These are phyloP conservation scores for Rhodotorula sp. DNA, from an alignment of 1,284 basidiomycete species.

Conservation along the genomic window DNA sequence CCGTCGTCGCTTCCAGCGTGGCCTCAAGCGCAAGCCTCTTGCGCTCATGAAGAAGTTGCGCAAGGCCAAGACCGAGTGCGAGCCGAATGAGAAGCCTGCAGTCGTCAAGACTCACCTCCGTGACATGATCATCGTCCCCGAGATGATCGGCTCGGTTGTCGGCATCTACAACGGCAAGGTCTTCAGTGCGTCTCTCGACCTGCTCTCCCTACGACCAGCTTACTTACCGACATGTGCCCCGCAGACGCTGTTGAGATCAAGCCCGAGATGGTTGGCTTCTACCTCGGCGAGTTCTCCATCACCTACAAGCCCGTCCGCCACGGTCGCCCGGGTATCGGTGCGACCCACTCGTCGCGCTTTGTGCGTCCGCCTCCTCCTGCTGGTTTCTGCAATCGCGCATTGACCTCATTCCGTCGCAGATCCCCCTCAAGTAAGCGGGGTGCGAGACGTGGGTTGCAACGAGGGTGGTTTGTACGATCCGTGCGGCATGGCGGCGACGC, in stretches of 20 bases:
- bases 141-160: conserved; percentile 98
- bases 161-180: conserved; percentile 99
- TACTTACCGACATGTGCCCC: not conserved
- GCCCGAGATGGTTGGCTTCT: conserved; percentile 99
- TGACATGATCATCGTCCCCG: conserved; percentile 99
- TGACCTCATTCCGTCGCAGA: conserved; percentile 9
- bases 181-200: conserved; percentile 40
- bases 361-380: conserved; percentile 52
- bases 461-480: conserved; percentile 2
- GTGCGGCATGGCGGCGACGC: not conserved
- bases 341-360: conserved; percentile 59
- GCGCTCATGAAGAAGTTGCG: conserved; percentile 99
- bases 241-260: conserved; percentile 83
- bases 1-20: conserved; percentile 97
- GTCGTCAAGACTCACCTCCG: conserved; percentile 99
- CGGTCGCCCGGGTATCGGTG: conserved; percentile 98
- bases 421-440: conserved; percentile 40
- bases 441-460: not conserved
- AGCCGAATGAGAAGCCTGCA: conserved; percentile 96
- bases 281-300: conserved; percentile 88
- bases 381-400: not conserved
- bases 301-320: conserved; percentile 96
- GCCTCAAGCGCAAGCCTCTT: conserved; percentile 97
- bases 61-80: conserved; percentile 98
- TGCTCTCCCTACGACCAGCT: not conserved